These are phyloP conservation scores for Megacollybia marginata DNA, from an alignment of 768 basidiomycete genomes.

Conservation along the genomic window DNA sequence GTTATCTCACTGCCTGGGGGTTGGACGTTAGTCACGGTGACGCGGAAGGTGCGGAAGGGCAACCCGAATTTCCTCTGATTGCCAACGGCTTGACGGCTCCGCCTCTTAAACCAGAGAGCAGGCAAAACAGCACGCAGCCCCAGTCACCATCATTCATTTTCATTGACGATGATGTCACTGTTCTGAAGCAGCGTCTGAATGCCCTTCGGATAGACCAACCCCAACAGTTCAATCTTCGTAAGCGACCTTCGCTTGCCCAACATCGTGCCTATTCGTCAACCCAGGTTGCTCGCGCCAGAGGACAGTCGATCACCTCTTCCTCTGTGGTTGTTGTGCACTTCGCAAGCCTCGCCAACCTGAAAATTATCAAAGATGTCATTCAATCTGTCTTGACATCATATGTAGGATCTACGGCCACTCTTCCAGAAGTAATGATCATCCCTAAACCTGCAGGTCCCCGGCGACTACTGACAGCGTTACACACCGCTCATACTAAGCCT, in stretches of 20 bases:
- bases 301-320: conserved; percentile 21
- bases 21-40: conserved; percentile 74
- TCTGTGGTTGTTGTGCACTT: conserved; percentile 75
- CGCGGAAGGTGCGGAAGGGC: conserved; percentile 30
- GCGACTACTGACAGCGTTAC: conserved; percentile 84
- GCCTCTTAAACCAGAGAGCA: conserved; percentile 12
- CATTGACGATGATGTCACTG: conserved; percentile 86
- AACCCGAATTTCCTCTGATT: conserved; percentile 6
- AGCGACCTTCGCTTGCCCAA: conserved; percentile 60
- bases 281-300: conserved; percentile 58
- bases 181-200: conserved; percentile 69
- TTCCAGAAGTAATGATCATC: conserved; percentile 92
- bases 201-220: conserved; percentile 54
- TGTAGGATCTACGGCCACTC: conserved; percentile 23
- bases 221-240: conserved; percentile 34
- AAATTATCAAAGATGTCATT: conserved; percentile 77
- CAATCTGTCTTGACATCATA: conserved; percentile 55
- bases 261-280: conserved; percentile 79
- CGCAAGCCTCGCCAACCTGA: conserved; percentile 86
- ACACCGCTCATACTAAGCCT: conserved; percentile 84
- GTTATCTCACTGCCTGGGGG: conserved; percentile 92
- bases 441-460: conserved; percentile 97
- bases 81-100: conserved; percentile 7
- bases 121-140: conserved; percentile 16
- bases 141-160: conserved; percentile 60